Evolutionary conservation across 306 rosid genomes (phyloP).

Genomic region (Rosa rugosa): DNA sequence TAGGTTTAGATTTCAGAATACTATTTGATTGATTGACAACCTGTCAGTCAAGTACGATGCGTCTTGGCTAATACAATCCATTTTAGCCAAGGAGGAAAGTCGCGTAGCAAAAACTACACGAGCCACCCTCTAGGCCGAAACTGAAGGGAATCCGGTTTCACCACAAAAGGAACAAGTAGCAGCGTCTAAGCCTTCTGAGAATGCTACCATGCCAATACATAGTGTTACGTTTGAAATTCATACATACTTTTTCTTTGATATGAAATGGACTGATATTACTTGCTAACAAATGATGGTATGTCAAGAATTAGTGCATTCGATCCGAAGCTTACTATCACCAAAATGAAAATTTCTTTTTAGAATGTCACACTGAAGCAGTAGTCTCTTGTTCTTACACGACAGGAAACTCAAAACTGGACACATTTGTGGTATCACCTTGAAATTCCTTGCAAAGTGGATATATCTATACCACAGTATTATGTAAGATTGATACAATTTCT

Average conservation of each 20-base stretch:
- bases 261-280: background rate
- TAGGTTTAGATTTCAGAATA: background rate
- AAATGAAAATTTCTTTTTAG: background rate
- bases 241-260: background rate
- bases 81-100: background rate
- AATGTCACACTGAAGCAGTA: background rate
- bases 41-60: background rate
- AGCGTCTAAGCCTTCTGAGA: too few species aligned
- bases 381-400: background rate
- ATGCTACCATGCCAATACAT: too few species aligned
- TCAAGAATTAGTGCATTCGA: background rate
- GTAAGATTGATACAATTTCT: background rate
- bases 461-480: background rate
- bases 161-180: too few species aligned
- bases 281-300: background rate
- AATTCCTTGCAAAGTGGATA: background rate
- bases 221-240: too few species aligned
- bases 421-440: background rate
- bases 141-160: too few species aligned
- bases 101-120: too few species aligned
- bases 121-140: too few species aligned
- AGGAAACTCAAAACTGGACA: background rate
- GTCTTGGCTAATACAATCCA: background rate
- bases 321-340: background rate
- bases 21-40: too few species aligned